Percentiles rank a stretch among this genome's conserved stretches.
These are phyloP conservation scores for Cladorrhinum sp. DNA, from an alignment of 2,329 filamentous ascomycete genomes.

Conservation along the genomic window DNA sequence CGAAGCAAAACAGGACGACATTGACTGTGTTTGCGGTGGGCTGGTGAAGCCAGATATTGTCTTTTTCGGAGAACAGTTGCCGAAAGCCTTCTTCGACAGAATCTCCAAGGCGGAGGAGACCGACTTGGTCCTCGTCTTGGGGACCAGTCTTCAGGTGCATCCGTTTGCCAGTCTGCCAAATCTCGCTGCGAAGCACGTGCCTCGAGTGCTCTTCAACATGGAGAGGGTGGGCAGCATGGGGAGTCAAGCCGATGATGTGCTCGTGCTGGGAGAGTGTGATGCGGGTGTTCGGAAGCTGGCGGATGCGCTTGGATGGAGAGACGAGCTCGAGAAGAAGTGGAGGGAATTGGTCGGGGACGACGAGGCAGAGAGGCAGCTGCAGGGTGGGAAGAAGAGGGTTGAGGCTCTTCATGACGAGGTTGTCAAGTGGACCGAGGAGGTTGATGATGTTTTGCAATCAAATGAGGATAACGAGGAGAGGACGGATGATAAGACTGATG, in stretches of 20 bases:
- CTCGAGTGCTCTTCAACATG: conserved; percentile 82
- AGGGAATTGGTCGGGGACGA: conserved; percentile 60
- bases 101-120: conserved; percentile 45
- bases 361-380: conserved; percentile 50
- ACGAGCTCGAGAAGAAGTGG: conserved; percentile 80
- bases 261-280: conserved; percentile 81
- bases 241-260: conserved; percentile 74
- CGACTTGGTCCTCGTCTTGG: conserved; percentile 73
- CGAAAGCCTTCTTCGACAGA: conserved; percentile 61
- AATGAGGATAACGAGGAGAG: conserved; percentile 15
- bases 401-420: conserved; percentile 44
- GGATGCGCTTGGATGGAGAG: conserved; percentile 75
- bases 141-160: conserved; percentile 82
- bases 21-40: conserved; percentile 40
- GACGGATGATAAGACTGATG: conserved; percentile 4
- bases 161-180: conserved; percentile 82
- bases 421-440: conserved; percentile 31
- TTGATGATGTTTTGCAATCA: conserved; percentile 30
- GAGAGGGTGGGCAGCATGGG: conserved; percentile 80
- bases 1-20: conserved; percentile 53
- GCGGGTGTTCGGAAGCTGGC: conserved; percentile 75
- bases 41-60: conserved; percentile 93
- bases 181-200: conserved; percentile 58
- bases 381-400: conserved; percentile 32
- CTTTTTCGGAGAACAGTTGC: conserved; percentile 73